Percentiles rank a stretch among this genome's conserved stretches.
Evolutionary conservation across 345 rosid species (phyloP).

Genomic region (Erucastrum elatum): DNA sequence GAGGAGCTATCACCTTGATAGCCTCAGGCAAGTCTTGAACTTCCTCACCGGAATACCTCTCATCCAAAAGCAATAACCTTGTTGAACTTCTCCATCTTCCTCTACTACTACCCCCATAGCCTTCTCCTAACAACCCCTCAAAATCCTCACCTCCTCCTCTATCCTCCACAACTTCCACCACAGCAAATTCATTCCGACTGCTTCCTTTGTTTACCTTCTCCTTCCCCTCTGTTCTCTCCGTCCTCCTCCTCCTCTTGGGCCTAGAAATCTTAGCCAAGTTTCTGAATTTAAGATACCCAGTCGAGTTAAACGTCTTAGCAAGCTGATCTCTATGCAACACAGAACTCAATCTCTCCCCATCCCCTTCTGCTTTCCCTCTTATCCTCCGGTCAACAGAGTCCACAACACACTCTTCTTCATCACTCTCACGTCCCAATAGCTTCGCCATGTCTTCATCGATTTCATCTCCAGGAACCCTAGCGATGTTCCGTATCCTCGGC

Average conservation of each 20-base stretch:
- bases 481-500: slow-evolving; percentile 76
- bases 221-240: slow-evolving; percentile 35
- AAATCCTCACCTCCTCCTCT: slow-evolving; percentile 49
- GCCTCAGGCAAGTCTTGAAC: slow-evolving; percentile 78
- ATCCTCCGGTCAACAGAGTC: slow-evolving; percentile 49
- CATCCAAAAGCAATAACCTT: slow-evolving; percentile 87
- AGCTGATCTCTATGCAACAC: slow-evolving; percentile 69
- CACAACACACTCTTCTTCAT: slow-evolving; percentile 19
- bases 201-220: slow-evolving; percentile 34
- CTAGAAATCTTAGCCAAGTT: slow-evolving; percentile 78
- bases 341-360: slow-evolving; percentile 51
- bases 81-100: slow-evolving; percentile 80
- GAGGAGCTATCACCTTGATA: slow-evolving; percentile 57
- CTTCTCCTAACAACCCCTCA: slow-evolving; percentile 72
- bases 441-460: slow-evolving; percentile 49
- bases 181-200: slow-evolving; percentile 45
- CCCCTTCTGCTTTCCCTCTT: slow-evolving; percentile 49
- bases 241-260: slow-evolving; percentile 59
- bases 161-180: slow-evolving; percentile 66
- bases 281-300: slow-evolving; percentile 70
- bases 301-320: slow-evolving; percentile 58
- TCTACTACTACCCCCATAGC: slow-evolving; percentile 49
- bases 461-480: slow-evolving; percentile 80
- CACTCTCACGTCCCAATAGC: slow-evolving; percentile 29
- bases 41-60: slow-evolving; percentile 50